Percentiles rank a stretch among this genome's conserved stretches.
Conservation (phyloP, 2,329 filamentous ascomycete species). For the Aspergillus clavatus region DNA sequence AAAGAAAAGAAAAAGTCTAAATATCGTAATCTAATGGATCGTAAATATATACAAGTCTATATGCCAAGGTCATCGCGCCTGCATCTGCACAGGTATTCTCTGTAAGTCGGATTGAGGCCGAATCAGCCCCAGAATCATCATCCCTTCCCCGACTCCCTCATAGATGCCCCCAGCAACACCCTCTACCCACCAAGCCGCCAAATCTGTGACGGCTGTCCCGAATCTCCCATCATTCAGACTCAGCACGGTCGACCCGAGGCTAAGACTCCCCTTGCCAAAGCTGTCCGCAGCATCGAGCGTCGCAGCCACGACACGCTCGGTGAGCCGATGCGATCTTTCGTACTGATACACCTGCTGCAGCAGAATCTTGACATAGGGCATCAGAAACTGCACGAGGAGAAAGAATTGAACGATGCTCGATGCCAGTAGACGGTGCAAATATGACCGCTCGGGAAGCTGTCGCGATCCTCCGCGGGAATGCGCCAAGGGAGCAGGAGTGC, state of each 20-base stretch:
- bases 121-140: conserved; percentile 42
- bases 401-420: conserved; percentile 55
- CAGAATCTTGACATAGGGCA: conserved; percentile 57
- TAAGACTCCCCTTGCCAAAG: conserved; percentile 50
- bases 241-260: conserved; percentile 52
- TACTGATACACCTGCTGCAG: conserved; percentile 54
- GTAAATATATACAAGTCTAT: not conserved
- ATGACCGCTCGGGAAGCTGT: conserved; percentile 32
- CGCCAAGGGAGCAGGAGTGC: not conserved
- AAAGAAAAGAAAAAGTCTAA: too few species aligned
- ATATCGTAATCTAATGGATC: not conserved
- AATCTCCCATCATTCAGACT: conserved; percentile 61
- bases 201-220: conserved; percentile 54
- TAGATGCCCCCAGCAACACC: conserved; percentile 63
- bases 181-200: conserved; percentile 58
- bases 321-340: conserved; percentile 63
- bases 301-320: conserved; percentile 51
- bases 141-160: conserved; percentile 56
- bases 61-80: not conserved
- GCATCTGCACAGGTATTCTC: not conserved
- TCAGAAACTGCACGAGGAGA: conserved; percentile 54
- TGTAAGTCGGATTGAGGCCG: conserved; percentile 14
- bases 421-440: conserved; percentile 57
- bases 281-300: conserved; percentile 51
- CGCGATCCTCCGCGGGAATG: not conserved